Evolutionary conservation across 2,329 filamentous ascomycete genomes (phyloP).

Genomic region (Fulvia fulva): DNA sequence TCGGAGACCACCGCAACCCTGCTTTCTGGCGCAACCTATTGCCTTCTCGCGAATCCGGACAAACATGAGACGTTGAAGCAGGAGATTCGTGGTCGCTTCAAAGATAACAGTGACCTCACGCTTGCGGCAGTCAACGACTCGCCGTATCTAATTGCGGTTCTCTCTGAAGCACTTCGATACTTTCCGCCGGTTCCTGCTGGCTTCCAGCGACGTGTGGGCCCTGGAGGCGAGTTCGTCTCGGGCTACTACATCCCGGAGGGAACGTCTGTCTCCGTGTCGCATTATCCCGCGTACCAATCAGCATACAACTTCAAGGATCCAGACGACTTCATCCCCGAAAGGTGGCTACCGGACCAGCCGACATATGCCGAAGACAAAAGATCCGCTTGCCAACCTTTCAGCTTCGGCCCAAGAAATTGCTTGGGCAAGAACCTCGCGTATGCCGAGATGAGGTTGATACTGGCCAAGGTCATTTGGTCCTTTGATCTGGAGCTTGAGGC

Average conservation of each 20-base stretch:
- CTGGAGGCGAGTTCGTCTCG: slow-evolving; percentile 26
- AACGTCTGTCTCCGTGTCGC: slow-evolving; percentile 25
- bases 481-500: slow-evolving; percentile 38
- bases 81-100: slow-evolving; percentile 43
- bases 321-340: slow-evolving; percentile 29
- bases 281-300: slow-evolving; percentile 23
- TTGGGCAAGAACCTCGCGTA: slow-evolving; percentile 34
- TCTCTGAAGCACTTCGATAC: slow-evolving; percentile 44
- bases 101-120: slow-evolving; percentile 26
- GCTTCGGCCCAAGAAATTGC: slow-evolving; percentile 30
- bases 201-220: slow-evolving; percentile 26
- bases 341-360: slow-evolving; percentile 27
- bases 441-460: slow-evolving; percentile 36
- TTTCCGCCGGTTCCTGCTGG: slow-evolving; percentile 45
- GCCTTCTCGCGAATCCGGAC: slow-evolving; percentile 39
- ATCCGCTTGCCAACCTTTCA: slow-evolving; percentile 30
- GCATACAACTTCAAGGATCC: slow-evolving; percentile 26
- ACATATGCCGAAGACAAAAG: slow-evolving; percentile 29
- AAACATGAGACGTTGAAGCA: slow-evolving; percentile 37
- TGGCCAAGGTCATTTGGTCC: slow-evolving; percentile 39
- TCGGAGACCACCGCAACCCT: slow-evolving; percentile 51
- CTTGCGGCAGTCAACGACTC: slow-evolving; percentile 19
- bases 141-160: slow-evolving; percentile 41
- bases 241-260: slow-evolving; percentile 29
- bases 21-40: slow-evolving; percentile 39